Base-by-base conservation (phyloP, 2,329 filamentous ascomycete species). In the Epichloe bromicola region DNA sequence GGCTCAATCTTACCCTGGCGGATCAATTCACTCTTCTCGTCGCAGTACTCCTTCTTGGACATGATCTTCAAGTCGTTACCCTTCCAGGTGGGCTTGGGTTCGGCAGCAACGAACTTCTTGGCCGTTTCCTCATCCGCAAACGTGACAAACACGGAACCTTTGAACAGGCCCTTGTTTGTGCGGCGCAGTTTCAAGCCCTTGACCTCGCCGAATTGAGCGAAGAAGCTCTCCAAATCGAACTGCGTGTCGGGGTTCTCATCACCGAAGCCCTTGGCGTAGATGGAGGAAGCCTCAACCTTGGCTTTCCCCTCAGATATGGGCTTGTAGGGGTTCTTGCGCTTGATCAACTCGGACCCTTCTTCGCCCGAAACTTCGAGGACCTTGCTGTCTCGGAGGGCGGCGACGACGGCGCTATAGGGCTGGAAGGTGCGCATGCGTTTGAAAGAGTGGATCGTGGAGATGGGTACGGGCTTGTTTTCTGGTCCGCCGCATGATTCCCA, bases 401-500 rank as follows among this genome's bases (percentile, higher is more conserved):
- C 81, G 54, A 96, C 83, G 42, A 98, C 79, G 51, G 86, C 84
- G 51, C 79, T 82, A 72, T 89, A 90, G 41, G 88, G 88, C 70
- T 93, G 83, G 79, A 97, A 98, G 61, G 84, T 86, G 58, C 82
- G 85, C 94, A 98, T 98, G 67, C 94, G 89, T 72, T 90, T 91
- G 78, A 98, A 98, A 48, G 74, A 82, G 74, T 83, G 81, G 58
- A 98, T 81, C 55, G 83, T 78, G 62, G 83, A 82, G 58, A 98
- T 74, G 20, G 83, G 74, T 38, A 98, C 83, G 42, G 90, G 78
- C 67, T 86, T 85, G 74, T 96, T 95, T 61, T 85, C 77, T 57
- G 79, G 74, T 52, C 91, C 91, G 39, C 83, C 85, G 51, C 88
- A 86, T 61, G 83, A 75, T 56, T 81, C 75, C 73, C 89, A 86